These are phyloP conservation scores for Penicillium sp. DNA, from an alignment of 2,329 filamentous ascomycete species.

Conservation along the genomic window DNA sequence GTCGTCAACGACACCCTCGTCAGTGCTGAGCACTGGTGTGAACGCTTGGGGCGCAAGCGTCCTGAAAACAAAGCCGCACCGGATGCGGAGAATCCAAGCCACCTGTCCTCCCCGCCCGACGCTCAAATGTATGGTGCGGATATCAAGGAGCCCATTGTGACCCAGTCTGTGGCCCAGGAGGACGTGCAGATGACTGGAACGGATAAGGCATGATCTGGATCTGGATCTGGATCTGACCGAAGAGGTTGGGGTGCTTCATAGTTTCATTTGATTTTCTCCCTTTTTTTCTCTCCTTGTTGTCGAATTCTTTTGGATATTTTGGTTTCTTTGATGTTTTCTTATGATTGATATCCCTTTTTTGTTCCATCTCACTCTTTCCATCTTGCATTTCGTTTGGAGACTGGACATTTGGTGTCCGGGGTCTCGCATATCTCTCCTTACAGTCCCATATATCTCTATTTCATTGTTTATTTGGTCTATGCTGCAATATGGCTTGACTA, in stretches of 20 bases:
- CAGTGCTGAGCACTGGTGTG: conserved; percentile 90
- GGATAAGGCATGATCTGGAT: conserved; percentile 29
- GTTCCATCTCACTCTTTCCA: conserved; percentile 14
- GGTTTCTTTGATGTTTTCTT: conserved; percentile 12
- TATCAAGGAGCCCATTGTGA: conserved; percentile 30
- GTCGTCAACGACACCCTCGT: conserved; percentile 87
- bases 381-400: neutral
- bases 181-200: conserved; percentile 43
- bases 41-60: conserved; percentile 64
- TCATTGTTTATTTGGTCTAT: neutral
- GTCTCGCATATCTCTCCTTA: neutral
- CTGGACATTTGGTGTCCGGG: neutral
- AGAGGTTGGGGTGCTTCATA: neutral
- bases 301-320: neutral
- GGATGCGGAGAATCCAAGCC: conserved; percentile 26
- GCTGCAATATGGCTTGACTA: neutral
- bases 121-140: conserved; percentile 29
- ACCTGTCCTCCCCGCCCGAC: conserved; percentile 14
- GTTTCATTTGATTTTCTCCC: conserved; percentile 3
- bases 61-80: conserved; percentile 29
- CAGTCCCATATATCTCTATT: neutral
- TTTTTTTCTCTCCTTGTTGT: neutral
- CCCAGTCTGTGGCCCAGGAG: conserved; percentile 19
- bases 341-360: conserved; percentile 31
- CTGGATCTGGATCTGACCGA: conserved; percentile 1